These are phyloP conservation scores for Sphaerostilbella broomeana DNA, from an alignment of 2,329 filamentous ascomycete species.

Conservation along the genomic window DNA sequence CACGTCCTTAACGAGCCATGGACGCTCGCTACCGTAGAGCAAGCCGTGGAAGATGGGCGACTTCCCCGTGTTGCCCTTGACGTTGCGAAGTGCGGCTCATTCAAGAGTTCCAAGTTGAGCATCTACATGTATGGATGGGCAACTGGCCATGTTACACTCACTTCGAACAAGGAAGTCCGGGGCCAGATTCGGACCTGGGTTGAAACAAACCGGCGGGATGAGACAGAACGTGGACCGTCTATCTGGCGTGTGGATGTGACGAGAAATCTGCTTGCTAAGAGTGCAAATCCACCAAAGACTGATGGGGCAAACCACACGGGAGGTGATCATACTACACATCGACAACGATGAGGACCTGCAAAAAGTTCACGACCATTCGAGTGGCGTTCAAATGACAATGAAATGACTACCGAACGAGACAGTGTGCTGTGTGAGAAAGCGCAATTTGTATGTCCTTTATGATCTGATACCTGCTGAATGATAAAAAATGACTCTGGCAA, in stretches of 20 bases:
- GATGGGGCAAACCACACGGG: not conserved
- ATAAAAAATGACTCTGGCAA: no score
- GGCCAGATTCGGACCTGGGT: constrained; percentile 30
- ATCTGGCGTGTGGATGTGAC: constrained; percentile 31
- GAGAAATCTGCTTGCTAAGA: constrained; percentile 31
- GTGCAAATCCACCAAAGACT: constrained; percentile 19
- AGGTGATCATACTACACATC: not conserved
- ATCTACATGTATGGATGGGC: constrained; percentile 37
- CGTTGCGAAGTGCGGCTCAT: constrained; percentile 25
- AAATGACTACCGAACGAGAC: no score
- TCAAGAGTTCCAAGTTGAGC: constrained; percentile 32
- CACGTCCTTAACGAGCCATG: constrained; percentile 24
- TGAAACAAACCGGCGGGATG: constrained; percentile 22
- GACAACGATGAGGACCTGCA: constrained; percentile 7
- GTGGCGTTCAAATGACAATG: no score
- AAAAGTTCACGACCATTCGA: no score
- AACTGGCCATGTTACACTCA: constrained; percentile 28
- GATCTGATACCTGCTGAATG: no score
- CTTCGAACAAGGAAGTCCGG: constrained; percentile 36
- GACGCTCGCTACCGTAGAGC: constrained; percentile 21
- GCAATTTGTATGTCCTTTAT: no score
- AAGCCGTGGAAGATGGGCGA: constrained; percentile 19
- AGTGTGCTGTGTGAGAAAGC: no score
- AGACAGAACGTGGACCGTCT: constrained; percentile 26
- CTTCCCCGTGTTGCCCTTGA: constrained; percentile 31